Evolutionary conservation across 2,329 filamentous ascomycete species (phyloP), one percentile per base, ranked within the genome.

Genomic region (Xylariaceae sp.): DNA sequence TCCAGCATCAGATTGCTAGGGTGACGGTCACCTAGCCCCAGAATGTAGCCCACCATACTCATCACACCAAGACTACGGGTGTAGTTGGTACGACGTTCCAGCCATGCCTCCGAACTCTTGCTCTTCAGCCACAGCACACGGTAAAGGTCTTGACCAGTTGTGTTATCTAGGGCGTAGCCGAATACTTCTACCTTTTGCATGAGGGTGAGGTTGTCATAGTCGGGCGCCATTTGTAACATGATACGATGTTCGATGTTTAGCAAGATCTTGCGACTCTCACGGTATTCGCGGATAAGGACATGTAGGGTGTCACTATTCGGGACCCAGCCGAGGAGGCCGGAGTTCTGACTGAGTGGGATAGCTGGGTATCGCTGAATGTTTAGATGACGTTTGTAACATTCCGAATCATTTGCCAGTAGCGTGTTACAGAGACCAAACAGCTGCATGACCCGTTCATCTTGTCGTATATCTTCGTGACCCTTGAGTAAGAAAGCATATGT

Each of bases 131-230:
- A 99, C 33, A 99, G 75, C 2, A 99, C 92, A 35, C 94, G 89
- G 71, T 99, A 99, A 22, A 99, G 77, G 72, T 99, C 94, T 68
- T 99, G 95, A 2, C 94, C 95, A 1, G 94, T 99, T 1, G 94
- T 99, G 68, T 99, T 99, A 72, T 99, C 95, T 52, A 99, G 84
- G 5, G 94, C 95, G 67, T 99, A 99, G 31, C 94, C 92, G 66
- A 99, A 99, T 11, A 99, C 94, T 69, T 99, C 95, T 0, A 99
- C 95, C 73, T 99, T 99, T 67, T 99, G 95, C 94, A 99, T 97
- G 33, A 99, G 81, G 1, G 95, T 97, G 42, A 99, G 83, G 63
- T 96, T 96, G 66, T 99, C 94, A 64, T 97, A 99, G 67, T 99
- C 94, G 0, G 94, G 95, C 19, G 94, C 94, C 94, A 99, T 99